These are phyloP conservation scores for Solanum bulbocastanum DNA, from an alignment of 257 asterid genomes.

Conservation along the genomic window DNA sequence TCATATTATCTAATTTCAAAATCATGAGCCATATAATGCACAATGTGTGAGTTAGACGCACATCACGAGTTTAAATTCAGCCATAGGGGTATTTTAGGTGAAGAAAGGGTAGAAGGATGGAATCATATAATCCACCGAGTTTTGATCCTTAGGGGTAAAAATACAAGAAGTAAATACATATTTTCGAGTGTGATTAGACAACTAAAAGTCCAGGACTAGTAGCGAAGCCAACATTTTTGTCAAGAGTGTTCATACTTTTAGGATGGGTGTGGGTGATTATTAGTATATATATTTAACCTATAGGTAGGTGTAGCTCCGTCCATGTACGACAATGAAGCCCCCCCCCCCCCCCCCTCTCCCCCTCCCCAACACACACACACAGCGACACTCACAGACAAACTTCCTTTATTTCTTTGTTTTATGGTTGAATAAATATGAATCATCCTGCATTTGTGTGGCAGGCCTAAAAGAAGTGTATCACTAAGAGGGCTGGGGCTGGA, in stretches of 20 bases:
- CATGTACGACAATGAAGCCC: no score
- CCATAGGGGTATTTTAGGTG: neutral
- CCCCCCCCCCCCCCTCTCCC: neutral
- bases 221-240: neutral
- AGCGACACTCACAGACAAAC: neutral
- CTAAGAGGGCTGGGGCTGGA: constrained; percentile 45
- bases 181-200: neutral
- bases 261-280: neutral
- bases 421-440: neutral
- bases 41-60: neutral
- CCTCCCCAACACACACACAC: neutral
- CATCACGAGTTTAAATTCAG: neutral
- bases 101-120: neutral
- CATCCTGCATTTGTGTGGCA: constrained; percentile 3
- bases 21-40: neutral
- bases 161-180: neutral
- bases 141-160: neutral
- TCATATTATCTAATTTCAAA: neutral
- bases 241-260: neutral
- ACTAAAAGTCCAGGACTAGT: neutral
- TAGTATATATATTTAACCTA: neutral
- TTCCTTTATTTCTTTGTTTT: neutral
- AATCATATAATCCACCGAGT: neutral
- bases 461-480: constrained; percentile 38
- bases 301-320: neutral